Conservation (phyloP, 73 alveolate genomes). For the Paramecium tetraurelia region DNA sequence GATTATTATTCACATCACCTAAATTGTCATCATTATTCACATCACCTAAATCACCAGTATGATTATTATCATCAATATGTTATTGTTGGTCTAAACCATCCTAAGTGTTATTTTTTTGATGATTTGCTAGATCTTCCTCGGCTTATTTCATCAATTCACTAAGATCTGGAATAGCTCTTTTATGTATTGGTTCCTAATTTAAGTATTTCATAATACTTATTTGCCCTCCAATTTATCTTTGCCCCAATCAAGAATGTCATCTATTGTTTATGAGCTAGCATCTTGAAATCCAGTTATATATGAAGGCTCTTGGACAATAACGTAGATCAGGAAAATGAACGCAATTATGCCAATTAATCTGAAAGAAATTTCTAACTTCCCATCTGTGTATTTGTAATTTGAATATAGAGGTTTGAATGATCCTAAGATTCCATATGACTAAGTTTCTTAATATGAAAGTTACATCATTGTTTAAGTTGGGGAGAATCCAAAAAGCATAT, state of each 20-base stretch:
- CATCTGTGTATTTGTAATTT: not conserved
- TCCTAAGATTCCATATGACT: slow-evolving; percentile 36
- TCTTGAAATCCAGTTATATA: slow-evolving; percentile 5
- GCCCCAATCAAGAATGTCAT: slow-evolving; percentile 29
- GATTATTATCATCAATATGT: not conserved
- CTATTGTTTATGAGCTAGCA: not conserved
- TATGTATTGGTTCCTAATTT: not conserved
- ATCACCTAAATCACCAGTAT: not conserved
- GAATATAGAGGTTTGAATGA: slow-evolving; percentile 14
- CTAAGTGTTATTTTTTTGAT: not conserved
- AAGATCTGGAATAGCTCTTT: slow-evolving; percentile 27
- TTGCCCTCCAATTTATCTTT: slow-evolving; percentile 18
- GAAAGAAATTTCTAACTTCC: not conserved
- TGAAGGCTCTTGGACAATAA: slow-evolving; percentile 1
- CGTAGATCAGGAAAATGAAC: not conserved
- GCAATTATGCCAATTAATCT: slow-evolving; percentile 8
- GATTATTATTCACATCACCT: not conserved
- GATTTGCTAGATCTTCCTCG: not conserved
- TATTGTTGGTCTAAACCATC: not conserved
- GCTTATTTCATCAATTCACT: slow-evolving; percentile 11
- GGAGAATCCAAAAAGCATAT: slow-evolving; percentile 37
- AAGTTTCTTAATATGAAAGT: not conserved
- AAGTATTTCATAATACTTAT: not conserved
- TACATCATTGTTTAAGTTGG: slow-evolving; percentile 16
- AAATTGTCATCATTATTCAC: not conserved